phyloP scores from a whole-genome alignment of 306 rosid genomes.

The Trifolium pratense region DNA sequence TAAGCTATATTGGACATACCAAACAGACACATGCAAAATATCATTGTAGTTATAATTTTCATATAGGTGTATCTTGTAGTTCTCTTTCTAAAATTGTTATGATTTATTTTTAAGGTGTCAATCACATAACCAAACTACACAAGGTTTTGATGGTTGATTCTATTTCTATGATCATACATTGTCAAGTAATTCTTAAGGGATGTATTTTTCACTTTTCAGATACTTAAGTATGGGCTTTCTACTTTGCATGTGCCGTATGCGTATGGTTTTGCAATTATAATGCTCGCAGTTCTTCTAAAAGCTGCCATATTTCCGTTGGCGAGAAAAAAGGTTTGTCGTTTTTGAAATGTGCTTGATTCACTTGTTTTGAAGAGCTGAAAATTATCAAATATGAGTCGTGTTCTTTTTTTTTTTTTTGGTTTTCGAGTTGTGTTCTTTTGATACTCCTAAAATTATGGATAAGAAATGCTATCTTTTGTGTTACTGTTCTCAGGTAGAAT shows the following conservation, averaged over 20 bases:
- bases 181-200: too few relatives aligned
- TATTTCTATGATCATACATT: too few relatives aligned
- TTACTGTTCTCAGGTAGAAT: slow-evolving; percentile 71
- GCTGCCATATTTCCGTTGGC: slow-evolving; percentile 87
- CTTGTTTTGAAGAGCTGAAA: slow-evolving; percentile 30
- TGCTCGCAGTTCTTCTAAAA: slow-evolving; percentile 81
- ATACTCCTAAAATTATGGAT: too few relatives aligned
- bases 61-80: background rate
- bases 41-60: background rate
- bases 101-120: too few relatives aligned
- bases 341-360: slow-evolving; percentile 26
- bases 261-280: slow-evolving; percentile 95
- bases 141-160: background rate
- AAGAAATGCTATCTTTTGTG: background rate
- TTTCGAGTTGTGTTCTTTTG: slow-evolving; percentile 26
- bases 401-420: too few relatives aligned
- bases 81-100: too few relatives aligned
- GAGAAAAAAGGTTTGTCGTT: slow-evolving; percentile 73
- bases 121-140: background rate
- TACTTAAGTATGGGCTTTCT: slow-evolving; percentile 84
- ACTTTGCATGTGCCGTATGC: slow-evolving; percentile 82
- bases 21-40: too few relatives aligned
- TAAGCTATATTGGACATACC: too few relatives aligned
- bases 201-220: slow-evolving; percentile 52
- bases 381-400: slow-evolving; percentile 10